Evolutionary conservation across 2,329 filamentous ascomycete genomes (phyloP).

Genomic region (Pleurostoma richardsiae): DNA sequence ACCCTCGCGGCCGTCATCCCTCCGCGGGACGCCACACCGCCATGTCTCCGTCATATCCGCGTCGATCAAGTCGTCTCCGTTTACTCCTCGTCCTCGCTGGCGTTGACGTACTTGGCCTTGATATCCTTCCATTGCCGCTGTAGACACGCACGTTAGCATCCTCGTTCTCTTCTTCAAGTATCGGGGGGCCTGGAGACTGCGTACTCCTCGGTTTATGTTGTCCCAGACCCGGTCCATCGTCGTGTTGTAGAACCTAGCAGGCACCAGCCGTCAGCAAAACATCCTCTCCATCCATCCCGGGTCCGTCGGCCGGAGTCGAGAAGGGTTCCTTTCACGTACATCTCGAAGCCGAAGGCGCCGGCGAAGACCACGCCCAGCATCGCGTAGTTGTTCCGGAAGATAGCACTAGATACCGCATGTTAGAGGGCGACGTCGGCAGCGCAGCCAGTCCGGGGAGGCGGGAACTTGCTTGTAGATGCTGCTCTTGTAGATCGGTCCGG

Average conservation of each 20-base stretch:
- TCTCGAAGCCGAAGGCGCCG: conserved; percentile 84
- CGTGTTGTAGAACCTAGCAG: conserved; percentile 73
- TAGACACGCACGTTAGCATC: conserved; percentile 2
- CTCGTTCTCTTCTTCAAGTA: conserved; percentile 48
- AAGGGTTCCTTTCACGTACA: conserved; percentile 59
- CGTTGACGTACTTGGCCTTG: conserved; percentile 78
- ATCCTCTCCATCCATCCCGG: conserved; percentile 2
- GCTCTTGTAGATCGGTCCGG: conserved; percentile 17
- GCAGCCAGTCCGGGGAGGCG: neutral
- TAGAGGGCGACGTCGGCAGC: no score
- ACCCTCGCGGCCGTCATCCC: no score
- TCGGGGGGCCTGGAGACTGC: conserved; percentile 23
- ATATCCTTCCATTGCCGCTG: conserved; percentile 99
- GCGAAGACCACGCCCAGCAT: conserved; percentile 86
- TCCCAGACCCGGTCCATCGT: conserved; percentile 87
- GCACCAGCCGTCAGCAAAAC: neutral
- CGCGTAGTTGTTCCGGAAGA: conserved; percentile 79
- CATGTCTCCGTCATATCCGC: no score
- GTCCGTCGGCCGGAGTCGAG: neutral
- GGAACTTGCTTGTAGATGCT: conserved; percentile 15
- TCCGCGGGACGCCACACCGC: no score
- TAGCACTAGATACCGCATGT: conserved; percentile 47
- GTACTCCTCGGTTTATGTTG: conserved; percentile 69
- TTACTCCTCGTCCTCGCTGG: conserved; percentile 60
- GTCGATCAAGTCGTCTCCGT: neutral